Evolutionary conservation across 164 flowering plant species (phyloP).

Genomic region (Nymphaea colorata): DNA sequence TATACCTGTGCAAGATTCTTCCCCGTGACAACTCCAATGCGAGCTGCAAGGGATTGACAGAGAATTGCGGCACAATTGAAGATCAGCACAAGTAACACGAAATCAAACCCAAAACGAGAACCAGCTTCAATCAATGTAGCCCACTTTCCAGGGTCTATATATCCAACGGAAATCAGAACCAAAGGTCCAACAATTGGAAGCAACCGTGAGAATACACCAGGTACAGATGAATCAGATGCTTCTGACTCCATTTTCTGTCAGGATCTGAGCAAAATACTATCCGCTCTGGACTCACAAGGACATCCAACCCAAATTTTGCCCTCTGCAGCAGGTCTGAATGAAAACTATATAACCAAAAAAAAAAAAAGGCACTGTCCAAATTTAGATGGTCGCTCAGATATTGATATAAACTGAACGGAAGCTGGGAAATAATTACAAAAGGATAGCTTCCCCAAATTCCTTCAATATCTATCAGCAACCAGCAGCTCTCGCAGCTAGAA

Average conservation of each 20-base stretch:
- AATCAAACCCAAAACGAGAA: conserved; percentile 71
- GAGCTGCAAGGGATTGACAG: conserved; percentile 75
- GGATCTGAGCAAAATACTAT: background rate
- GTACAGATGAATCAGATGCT: conserved; percentile 13
- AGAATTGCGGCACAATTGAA: conserved; percentile 68
- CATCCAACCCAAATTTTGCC: conserved; percentile 1
- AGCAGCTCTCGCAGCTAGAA: background rate
- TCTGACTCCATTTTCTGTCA: conserved; percentile 38
- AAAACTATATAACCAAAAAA: background rate
- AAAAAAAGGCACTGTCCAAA: too few relatives aligned
- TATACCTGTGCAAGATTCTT: conserved; percentile 88
- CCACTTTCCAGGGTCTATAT: conserved; percentile 98
- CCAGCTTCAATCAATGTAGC: conserved; percentile 87
- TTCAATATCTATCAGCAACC: too few relatives aligned
- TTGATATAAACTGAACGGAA: too few relatives aligned
- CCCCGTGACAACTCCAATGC: conserved; percentile 67
- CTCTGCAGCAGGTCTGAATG: background rate
- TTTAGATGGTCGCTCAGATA: too few relatives aligned
- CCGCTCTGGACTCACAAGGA: conserved; percentile 1
- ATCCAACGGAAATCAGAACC: conserved; percentile 60
- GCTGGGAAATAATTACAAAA: too few relatives aligned
- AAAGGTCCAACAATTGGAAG: conserved; percentile 54
- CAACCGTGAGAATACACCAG: conserved; percentile 24
- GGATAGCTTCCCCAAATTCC: too few relatives aligned
- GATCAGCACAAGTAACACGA: conserved; percentile 34